A percentile compares a stretch with the other conserved stretches of the same genome.
phyloP scores from a whole-genome alignment of 176 grass and related monocot genomes.

The Paspalum notatum region DNA sequence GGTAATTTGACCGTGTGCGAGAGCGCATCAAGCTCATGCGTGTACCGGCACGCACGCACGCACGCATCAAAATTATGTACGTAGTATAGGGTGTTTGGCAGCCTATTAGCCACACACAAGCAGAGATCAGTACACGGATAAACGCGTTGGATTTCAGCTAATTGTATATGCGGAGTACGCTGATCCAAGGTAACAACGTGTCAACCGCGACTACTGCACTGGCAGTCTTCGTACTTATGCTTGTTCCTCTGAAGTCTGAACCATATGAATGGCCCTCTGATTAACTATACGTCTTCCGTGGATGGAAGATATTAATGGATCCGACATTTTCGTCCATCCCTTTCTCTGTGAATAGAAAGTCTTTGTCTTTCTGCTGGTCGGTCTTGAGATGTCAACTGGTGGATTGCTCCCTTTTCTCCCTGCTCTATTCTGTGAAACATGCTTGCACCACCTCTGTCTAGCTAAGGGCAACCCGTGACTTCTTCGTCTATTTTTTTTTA shows the following conservation, averaged over 20 bases:
- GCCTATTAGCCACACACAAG: not conserved
- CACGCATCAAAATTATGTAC: not conserved
- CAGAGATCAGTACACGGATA: not conserved
- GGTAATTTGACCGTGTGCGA: not conserved
- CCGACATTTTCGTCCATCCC: not conserved
- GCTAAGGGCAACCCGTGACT: not conserved
- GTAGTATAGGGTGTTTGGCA: conserved; percentile 12
- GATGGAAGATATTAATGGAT: not conserved
- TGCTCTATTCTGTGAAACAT: not conserved
- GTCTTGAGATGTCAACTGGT: conserved; percentile 32
- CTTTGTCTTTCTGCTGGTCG: conserved; percentile 17
- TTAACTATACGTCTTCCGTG: not conserved
- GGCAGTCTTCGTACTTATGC: too few relatives aligned
- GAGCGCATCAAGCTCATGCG: too few relatives aligned
- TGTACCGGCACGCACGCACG: not conserved
- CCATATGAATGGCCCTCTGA: too few relatives aligned
- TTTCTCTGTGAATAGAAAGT: not conserved
- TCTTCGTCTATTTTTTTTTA: too few relatives aligned
- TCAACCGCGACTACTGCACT: not conserved
- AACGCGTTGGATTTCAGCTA: conserved; percentile 11
- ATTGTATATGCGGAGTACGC: not conserved
- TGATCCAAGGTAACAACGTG: not conserved
- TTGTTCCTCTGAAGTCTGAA: not conserved
- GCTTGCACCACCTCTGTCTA: not conserved
- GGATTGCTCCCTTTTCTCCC: not conserved